Percentiles rank a stretch among this genome's conserved stretches.
These are phyloP conservation scores for Comarum palustre DNA, from an alignment of 306 rosid genomes.

Conservation along the genomic window DNA sequence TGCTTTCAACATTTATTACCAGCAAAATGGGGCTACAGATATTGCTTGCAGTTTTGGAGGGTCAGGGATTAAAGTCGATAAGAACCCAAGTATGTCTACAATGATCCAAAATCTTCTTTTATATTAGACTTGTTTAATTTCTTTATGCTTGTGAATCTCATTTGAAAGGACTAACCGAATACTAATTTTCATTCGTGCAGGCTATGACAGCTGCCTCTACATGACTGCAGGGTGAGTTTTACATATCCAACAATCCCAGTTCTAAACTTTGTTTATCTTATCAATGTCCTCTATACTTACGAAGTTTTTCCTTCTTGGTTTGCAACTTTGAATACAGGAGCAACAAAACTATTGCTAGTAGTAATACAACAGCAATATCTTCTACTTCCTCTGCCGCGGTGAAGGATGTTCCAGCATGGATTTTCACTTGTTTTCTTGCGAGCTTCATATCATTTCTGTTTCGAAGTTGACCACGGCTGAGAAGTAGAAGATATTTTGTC, in stretches of 20 bases:
- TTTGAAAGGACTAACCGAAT: slow-evolving; percentile 13
- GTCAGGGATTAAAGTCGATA: slow-evolving; percentile 68
- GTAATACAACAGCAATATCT: slow-evolving; percentile 70
- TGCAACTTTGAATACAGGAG: slow-evolving; percentile 39
- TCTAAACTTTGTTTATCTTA: neutral
- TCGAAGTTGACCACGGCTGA: slow-evolving; percentile 35
- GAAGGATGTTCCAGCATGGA: slow-evolving; percentile 31
- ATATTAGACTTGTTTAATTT: neutral
- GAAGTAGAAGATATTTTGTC: slow-evolving; percentile 34
- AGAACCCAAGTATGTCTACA: slow-evolving; percentile 83
- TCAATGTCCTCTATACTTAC: slow-evolving; percentile 5
- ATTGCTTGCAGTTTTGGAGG: slow-evolving; percentile 95
- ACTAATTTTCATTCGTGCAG: slow-evolving; percentile 42
- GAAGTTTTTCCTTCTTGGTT: slow-evolving; percentile 27
- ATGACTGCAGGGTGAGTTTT: slow-evolving; percentile 68
- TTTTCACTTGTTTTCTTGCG: slow-evolving; percentile 37
- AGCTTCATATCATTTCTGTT: slow-evolving; percentile 23
- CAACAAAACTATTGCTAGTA: slow-evolving; percentile 56
- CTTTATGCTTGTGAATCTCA: neutral
- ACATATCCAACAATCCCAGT: neutral
- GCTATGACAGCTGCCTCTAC: slow-evolving; percentile 82
- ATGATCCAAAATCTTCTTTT: neutral
- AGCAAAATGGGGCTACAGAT: slow-evolving; percentile 90
- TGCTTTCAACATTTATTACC: slow-evolving; percentile 86
- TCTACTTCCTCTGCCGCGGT: slow-evolving; percentile 43